Evolutionary conservation across 2,329 filamentous ascomycete species (phyloP), one percentile per base, ranked within the genome.

Genomic region (Calonectria honghensis): DNA sequence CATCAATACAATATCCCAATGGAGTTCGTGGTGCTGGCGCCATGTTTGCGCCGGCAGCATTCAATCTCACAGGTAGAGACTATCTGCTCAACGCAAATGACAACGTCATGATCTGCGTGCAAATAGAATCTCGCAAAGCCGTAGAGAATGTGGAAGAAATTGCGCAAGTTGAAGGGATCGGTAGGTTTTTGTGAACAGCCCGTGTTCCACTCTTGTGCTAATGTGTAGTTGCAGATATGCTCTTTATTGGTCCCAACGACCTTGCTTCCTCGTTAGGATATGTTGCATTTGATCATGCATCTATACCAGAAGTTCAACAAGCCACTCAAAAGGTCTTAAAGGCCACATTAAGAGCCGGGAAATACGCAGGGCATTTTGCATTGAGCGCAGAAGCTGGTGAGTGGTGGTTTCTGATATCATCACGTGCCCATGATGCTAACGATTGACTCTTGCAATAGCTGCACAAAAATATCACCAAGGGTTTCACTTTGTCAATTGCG

Each of bases 111-210:
- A 69, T 80, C 29, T 78, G 75, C 52, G 79, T 82, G 13, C 80
- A 82, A 31, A 75, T 73, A 20, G 73, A 75, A 31, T 68, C 51
- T n/a, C 70, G 70, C n/a, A 70, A 51, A 18, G 73, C 70, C 6
- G 59, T 80, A 72, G 85, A 87, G 63, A 87, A 87, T 61, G 84
- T 86, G 32, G 84, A 87, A 54, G 85, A 81, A 13, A 76, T 76
- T 32, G 72, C 69, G 0, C 31, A n/a, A 6, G 85, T 87, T 0
- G 82, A 83, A 2, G 86, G 86, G 6, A 83, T 88, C 76, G 57
- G 35, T 63, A 41, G 6, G 24, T 13, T 3, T 10, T 61, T 29
- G 5, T 1, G 4, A 18, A 11, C 9, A 29, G 18, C 16, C 5
- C 1, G 7, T 5, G 3, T 63, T 11, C 3, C 1, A 2, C 14